These are phyloP conservation scores for Rhizoclosmatium globosum DNA, from an alignment of 192 early-diverging fungal genomes.

Conservation along the genomic window DNA sequence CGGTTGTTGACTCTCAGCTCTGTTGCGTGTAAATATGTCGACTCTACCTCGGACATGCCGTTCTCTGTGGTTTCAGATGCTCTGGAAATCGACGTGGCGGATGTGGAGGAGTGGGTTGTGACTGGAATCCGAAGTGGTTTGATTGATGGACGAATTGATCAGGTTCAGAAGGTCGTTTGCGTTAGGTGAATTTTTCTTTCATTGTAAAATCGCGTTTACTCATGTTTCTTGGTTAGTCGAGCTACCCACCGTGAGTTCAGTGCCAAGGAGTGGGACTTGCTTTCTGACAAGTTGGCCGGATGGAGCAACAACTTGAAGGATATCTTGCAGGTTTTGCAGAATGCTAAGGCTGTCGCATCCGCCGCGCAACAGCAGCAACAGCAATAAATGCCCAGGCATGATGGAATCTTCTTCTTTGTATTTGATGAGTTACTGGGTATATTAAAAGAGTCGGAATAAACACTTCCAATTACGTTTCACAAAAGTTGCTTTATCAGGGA, in stretches of 20 bases:
- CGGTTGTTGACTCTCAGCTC: slow-evolving; percentile 83
- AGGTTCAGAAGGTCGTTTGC: slow-evolving; percentile 80
- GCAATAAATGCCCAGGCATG: not conserved
- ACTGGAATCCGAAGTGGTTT: slow-evolving; percentile 90
- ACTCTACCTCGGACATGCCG: slow-evolving; percentile 59
- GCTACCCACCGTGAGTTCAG: slow-evolving; percentile 87
- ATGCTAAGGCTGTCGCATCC: slow-evolving; percentile 33
- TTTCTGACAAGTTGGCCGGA: slow-evolving; percentile 70
- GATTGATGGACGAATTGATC: slow-evolving; percentile 95
- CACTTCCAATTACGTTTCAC: no score
- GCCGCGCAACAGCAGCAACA: not conserved
- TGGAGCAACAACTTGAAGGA: slow-evolving; percentile 86
- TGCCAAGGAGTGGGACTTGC: slow-evolving; percentile 80
- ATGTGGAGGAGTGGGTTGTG: slow-evolving; percentile 97
- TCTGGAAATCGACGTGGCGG: slow-evolving; percentile 76
- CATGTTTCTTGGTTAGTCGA: slow-evolving; percentile 55
- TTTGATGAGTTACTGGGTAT: no score
- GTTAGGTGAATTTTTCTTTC: slow-evolving; percentile 56
- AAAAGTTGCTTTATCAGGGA: no score
- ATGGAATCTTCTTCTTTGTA: no score
- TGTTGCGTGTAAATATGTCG: slow-evolving; percentile 75
- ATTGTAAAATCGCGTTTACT: not conserved
- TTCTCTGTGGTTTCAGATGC: slow-evolving; percentile 79
- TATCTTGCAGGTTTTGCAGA: slow-evolving; percentile 82
- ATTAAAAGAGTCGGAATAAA: no score